phyloP scores from a whole-genome alignment of 2,329 filamentous ascomycete species.

The Botrytis medusae region DNA sequence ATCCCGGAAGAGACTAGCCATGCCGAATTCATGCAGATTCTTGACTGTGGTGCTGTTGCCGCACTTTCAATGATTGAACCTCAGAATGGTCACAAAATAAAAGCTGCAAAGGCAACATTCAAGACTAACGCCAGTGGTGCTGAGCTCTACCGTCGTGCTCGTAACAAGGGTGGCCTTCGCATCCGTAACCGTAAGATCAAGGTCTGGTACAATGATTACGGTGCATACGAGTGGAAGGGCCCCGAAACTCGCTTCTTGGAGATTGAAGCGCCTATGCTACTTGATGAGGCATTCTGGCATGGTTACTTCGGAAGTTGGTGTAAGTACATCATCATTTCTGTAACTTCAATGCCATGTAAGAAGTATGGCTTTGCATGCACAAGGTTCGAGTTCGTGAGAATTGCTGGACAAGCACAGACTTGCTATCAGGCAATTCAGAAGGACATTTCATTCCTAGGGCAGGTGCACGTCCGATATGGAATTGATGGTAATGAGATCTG shows the following conservation, averaged over 20 bases:
- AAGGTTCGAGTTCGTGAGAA: background rate
- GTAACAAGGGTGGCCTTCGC: background rate
- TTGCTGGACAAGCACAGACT: conserved; percentile 1
- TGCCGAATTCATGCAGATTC: conserved; percentile 21
- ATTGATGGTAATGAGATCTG: background rate
- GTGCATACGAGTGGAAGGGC: conserved; percentile 11
- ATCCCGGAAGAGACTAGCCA: conserved; percentile 23
- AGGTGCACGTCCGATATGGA: background rate
- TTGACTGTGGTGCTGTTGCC: conserved; percentile 3
- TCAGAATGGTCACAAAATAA: background rate
- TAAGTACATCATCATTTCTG: conserved; percentile 1
- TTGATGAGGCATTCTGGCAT: conserved; percentile 7
- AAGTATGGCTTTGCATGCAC: background rate
- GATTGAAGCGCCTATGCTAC: background rate
- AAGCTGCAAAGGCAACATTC: conserved; percentile 14
- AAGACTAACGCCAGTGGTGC: background rate
- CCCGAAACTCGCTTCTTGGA: conserved; percentile 15
- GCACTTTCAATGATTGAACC: conserved; percentile 2
- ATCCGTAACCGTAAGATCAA: background rate
- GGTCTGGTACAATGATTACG: conserved; percentile 21
- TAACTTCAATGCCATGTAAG: background rate
- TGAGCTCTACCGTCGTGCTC: conserved; percentile 6
- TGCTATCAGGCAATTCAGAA: conserved; percentile 11
- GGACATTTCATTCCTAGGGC: background rate
- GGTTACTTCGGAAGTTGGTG: conserved; percentile 10